Conservation (phyloP, 768 basidiomycete genomes). For the Fibroporia radiculosa region DNA sequence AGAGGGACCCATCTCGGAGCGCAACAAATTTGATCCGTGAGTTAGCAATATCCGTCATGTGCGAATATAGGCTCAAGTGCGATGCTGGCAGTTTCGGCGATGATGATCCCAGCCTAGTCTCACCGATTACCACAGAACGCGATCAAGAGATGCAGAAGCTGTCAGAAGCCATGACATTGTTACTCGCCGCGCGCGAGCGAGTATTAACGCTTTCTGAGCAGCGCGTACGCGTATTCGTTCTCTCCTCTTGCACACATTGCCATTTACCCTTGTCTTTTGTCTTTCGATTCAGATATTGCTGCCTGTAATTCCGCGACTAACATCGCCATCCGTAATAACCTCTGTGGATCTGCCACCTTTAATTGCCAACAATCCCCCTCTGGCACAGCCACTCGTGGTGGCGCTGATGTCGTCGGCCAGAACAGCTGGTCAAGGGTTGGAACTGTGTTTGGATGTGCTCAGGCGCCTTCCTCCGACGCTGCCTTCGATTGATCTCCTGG, state of each 20-base stretch:
- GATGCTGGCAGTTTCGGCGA: constrained; percentile 16
- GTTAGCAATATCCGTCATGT: too few species aligned
- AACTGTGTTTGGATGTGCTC: constrained; percentile 56
- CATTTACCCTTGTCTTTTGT: background rate
- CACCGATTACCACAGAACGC: constrained; percentile 28
- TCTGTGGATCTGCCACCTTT: constrained; percentile 62
- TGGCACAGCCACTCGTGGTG: constrained; percentile 62
- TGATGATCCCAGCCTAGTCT: background rate
- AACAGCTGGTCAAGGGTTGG: constrained; percentile 25
- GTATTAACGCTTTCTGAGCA: constrained; percentile 71
- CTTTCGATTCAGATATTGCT: constrained; percentile 39
- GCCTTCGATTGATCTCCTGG: constrained; percentile 67
- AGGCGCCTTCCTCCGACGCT: constrained; percentile 63
- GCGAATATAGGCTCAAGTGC: too few species aligned
- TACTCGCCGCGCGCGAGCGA: constrained; percentile 62
- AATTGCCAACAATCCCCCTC: constrained; percentile 57
- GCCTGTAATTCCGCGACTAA: constrained; percentile 39
- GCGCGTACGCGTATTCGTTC: constrained; percentile 38
- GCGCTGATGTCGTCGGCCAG: constrained; percentile 39
- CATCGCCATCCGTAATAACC: constrained; percentile 46
- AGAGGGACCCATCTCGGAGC: constrained; percentile 23
- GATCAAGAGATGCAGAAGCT: constrained; percentile 52
- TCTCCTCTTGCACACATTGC: background rate
- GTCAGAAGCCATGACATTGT: constrained; percentile 48
- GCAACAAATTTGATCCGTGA: constrained; percentile 14